A percentile compares a stretch with the other conserved stretches of the same genome.
These are phyloP conservation scores for Tephrocybe rancida DNA, from an alignment of 768 basidiomycete genomes.

Conservation along the genomic window DNA sequence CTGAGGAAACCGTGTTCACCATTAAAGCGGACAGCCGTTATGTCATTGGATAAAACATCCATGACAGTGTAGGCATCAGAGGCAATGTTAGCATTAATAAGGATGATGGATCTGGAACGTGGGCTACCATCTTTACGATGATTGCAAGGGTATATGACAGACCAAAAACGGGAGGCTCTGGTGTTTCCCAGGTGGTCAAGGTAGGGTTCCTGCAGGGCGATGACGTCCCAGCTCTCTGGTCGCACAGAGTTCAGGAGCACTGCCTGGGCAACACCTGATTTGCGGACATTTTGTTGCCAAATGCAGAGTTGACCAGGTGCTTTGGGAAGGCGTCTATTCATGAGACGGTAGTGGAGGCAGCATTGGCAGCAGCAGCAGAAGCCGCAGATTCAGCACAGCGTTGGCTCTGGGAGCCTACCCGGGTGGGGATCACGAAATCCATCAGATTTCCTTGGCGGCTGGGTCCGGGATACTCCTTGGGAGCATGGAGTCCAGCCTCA, in stretches of 20 bases:
- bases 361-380: no score
- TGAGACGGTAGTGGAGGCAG: conserved; percentile 23
- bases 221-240: conserved; percentile 23
- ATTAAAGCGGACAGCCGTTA: not conserved
- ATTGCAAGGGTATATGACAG: conserved; percentile 1
- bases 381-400: no score
- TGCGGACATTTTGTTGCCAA: conserved; percentile 31
- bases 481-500: no score
- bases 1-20: not conserved
- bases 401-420: no score
- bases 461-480: no score
- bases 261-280: conserved; percentile 20
- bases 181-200: conserved; percentile 23
- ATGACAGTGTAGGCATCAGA: not conserved
- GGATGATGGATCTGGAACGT: not conserved
- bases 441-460: no score
- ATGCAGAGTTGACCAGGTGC: not conserved
- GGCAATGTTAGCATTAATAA: conserved; percentile 14
- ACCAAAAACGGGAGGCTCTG: conserved; percentile 3
- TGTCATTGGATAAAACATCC: not conserved
- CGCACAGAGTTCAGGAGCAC: conserved; percentile 14
- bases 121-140: not conserved
- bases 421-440: no score
- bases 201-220: conserved; percentile 32
- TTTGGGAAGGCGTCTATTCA: conserved; percentile 16